These are phyloP conservation scores for Suillus bovinus DNA, from an alignment of 768 basidiomycete species.

Conservation along the genomic window DNA sequence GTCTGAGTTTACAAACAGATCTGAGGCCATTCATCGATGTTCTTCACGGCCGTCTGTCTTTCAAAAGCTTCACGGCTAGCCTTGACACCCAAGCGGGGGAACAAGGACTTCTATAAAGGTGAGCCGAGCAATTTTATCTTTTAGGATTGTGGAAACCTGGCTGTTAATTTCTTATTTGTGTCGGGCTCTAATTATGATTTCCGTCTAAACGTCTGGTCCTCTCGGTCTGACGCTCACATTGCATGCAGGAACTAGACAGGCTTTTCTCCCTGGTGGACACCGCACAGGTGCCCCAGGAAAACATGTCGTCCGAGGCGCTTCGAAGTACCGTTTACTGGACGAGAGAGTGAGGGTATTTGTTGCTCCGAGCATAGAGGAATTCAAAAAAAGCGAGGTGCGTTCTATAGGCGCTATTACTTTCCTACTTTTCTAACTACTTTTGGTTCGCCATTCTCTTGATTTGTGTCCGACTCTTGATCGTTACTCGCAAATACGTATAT, in stretches of 20 bases:
- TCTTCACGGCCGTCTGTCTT: slow-evolving; percentile 62
- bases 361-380: slow-evolving; percentile 70
- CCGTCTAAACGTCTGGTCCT: neutral
- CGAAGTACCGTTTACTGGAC: slow-evolving; percentile 81
- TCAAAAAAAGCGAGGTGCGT: slow-evolving; percentile 58
- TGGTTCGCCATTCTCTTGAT: neutral
- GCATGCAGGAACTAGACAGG: slow-evolving; percentile 74
- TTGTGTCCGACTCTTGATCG: neutral
- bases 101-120: slow-evolving; percentile 99
- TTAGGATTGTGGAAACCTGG: neutral
- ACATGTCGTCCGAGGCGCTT: slow-evolving; percentile 73
- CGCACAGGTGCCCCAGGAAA: slow-evolving; percentile 89
- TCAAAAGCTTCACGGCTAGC: slow-evolving; percentile 86
- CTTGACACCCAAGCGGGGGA: slow-evolving; percentile 82
- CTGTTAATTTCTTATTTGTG: neutral
- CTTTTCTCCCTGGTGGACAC: slow-evolving; percentile 78
- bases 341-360: slow-evolving; percentile 83
- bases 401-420: neutral
- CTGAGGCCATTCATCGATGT: slow-evolving; percentile 43
- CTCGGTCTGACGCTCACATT: neutral
- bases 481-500: neutral
- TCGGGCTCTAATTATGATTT: neutral
- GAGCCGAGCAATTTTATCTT: slow-evolving; percentile 9
- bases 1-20: neutral
- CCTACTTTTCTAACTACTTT: slow-evolving; percentile 3